These are phyloP conservation scores for Epipyxis sp. DNA, from an alignment of 108 stramenopile species.

Conservation along the genomic window DNA sequence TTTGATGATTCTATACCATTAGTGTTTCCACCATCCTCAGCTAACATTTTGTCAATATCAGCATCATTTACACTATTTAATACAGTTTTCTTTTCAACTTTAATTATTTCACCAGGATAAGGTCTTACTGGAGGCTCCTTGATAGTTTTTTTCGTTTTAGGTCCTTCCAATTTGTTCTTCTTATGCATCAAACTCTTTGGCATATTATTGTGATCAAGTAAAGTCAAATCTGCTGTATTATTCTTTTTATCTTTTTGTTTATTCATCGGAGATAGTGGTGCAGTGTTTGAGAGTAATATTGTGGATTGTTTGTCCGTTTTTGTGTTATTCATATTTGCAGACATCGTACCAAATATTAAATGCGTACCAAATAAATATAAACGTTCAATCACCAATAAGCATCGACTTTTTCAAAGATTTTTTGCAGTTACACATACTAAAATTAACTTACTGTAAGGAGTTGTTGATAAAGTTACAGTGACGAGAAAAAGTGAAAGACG, in stretches of 20 bases:
- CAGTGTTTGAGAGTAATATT: background rate
- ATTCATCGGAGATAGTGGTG: background rate
- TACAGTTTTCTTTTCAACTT: background rate
- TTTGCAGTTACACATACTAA: too few species aligned
- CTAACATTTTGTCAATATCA: background rate
- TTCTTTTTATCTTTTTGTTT: background rate
- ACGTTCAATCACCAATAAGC: too few species aligned
- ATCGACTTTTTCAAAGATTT: too few species aligned
- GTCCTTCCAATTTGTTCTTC: background rate
- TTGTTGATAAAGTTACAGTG: too few species aligned
- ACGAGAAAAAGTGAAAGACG: too few species aligned
- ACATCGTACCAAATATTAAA: too few species aligned
- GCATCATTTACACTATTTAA: background rate
- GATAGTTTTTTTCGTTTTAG: background rate
- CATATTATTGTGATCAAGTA: conserved; percentile 4
- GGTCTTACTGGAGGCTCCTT: conserved; percentile 3
- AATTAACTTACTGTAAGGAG: too few species aligned
- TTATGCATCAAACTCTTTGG: background rate
- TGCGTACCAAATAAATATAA: too few species aligned
- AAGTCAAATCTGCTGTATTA: background rate
- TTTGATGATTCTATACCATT: background rate
- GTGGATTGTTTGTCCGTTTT: background rate
- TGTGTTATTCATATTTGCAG: too few species aligned
- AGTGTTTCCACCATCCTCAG: too few species aligned
- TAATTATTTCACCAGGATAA: background rate